phyloP scores from a whole-genome alignment of 2,329 filamentous ascomycete genomes.

The Colletotrichum siamense region DNA sequence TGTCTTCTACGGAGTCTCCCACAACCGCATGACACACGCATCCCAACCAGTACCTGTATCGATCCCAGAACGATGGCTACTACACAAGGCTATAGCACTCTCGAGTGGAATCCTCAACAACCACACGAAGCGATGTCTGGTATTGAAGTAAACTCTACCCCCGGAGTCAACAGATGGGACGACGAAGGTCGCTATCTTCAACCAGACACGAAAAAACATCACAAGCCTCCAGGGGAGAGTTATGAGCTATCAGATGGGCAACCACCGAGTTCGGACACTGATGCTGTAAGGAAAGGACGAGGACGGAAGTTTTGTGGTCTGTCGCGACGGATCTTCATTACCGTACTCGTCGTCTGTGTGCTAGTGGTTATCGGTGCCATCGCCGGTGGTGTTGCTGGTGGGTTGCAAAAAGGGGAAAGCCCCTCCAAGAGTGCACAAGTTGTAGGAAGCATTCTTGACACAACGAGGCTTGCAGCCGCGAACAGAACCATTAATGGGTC shows the following conservation, averaged over 20 bases:
- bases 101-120: neutral
- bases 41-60: neutral
- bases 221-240: neutral
- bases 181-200: neutral
- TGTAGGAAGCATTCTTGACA: neutral
- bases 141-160: neutral
- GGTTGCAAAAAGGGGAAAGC: neutral
- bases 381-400: neutral
- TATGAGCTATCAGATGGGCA: neutral
- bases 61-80: neutral
- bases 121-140: neutral
- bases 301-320: neutral
- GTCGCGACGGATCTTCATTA: neutral
- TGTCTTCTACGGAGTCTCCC: neutral
- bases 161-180: neutral
- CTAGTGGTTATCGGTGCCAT: neutral
- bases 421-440: neutral
- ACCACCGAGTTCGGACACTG: neutral
- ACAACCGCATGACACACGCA: neutral
- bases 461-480: neutral
- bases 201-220: neutral
- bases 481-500: neutral
- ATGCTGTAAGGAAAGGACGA: accelerated
- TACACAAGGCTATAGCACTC: neutral
- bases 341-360: neutral